A percentile compares a stretch with the other conserved stretches of the same genome.
These are phyloP conservation scores for Eucalyptus sp. DNA, from an alignment of 345 rosid species.

Conservation along the genomic window DNA sequence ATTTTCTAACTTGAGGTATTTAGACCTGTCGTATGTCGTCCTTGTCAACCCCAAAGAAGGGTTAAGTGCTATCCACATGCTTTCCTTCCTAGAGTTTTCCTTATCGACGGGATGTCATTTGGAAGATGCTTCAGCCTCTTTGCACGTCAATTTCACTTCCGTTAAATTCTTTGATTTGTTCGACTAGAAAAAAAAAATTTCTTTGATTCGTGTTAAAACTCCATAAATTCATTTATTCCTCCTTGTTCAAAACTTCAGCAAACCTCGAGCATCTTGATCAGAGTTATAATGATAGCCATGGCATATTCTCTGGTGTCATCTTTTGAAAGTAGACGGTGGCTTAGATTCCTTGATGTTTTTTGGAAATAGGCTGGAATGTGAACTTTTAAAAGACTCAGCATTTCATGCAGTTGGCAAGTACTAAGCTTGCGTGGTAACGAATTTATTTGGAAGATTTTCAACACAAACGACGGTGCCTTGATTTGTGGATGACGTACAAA, in stretches of 20 bases:
- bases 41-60: background rate
- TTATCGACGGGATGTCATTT: background rate
- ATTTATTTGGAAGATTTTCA: background rate
- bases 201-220: background rate
- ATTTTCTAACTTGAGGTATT: background rate
- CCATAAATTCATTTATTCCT: background rate
- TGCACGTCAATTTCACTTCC: background rate
- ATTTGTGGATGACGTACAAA: background rate
- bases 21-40: background rate
- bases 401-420: background rate
- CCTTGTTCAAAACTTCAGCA: background rate
- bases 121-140: background rate
- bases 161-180: background rate
- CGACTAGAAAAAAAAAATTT: accelerated
- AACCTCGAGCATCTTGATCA: no score
- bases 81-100: background rate
- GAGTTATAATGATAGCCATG: background rate
- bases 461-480: no score
- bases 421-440: background rate
- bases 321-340: background rate
- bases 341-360: background rate
- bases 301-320: background rate
- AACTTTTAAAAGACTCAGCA: background rate
- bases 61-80: background rate
- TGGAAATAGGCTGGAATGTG: background rate